Evolutionary conservation across 164 flowering plant genomes (phyloP).

Genomic region (Macadamia tetraphylla): DNA sequence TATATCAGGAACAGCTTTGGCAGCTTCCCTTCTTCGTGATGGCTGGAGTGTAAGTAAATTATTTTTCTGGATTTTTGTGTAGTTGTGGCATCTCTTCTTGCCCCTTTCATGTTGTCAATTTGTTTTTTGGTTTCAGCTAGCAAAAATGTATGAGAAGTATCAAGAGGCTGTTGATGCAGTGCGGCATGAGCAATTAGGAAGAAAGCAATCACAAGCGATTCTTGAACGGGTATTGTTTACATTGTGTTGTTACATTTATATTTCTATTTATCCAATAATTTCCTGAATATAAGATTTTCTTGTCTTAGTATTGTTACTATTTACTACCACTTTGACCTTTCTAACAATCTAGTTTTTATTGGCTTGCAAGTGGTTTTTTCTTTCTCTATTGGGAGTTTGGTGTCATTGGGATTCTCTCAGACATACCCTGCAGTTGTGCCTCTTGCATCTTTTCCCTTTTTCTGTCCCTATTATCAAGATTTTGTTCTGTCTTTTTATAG

Average conservation of each 20-base stretch:
- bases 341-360: too few relatives aligned
- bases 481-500: too few relatives aligned
- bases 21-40: constrained; percentile 93
- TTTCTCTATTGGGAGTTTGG: too few relatives aligned
- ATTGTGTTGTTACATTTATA: too few relatives aligned
- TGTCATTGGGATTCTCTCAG: too few relatives aligned
- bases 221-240: constrained; percentile 54
- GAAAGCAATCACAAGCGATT: constrained; percentile 72
- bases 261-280: too few relatives aligned
- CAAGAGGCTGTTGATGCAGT: constrained; percentile 96
- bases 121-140: constrained; percentile 37
- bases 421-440: too few relatives aligned
- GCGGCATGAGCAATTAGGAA: constrained; percentile 80
- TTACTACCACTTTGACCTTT: too few relatives aligned
- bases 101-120: neutral
- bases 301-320: too few relatives aligned
- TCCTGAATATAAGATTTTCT: too few relatives aligned
- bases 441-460: too few relatives aligned
- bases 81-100: neutral
- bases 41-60: constrained; percentile 90
- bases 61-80: neutral
- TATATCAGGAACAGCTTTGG: constrained; percentile 94
- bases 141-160: constrained; percentile 88
- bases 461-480: neutral
- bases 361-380: too few relatives aligned